Base-by-base conservation (phyloP, 192 early-diverging fungal species). In the Coemansia biformis region DNA sequence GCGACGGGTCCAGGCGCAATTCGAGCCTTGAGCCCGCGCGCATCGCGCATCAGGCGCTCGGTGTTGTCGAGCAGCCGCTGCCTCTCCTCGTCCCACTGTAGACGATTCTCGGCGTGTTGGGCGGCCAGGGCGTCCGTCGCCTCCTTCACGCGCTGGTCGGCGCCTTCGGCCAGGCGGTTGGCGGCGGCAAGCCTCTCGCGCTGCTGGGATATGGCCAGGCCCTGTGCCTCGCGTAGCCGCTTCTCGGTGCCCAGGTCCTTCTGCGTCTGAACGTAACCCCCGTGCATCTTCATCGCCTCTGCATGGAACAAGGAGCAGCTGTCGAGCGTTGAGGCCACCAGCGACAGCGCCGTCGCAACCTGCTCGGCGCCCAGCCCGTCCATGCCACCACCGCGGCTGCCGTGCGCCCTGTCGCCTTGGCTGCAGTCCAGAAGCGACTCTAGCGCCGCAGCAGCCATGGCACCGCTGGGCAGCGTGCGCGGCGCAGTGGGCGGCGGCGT, bases 181-280 rank as follows among this genome's bases (percentile, higher is more conserved):
- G 63, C 63, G 5, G 43, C 40, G 22, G 48, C n/a, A 16, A 73
- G 46, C 45, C 49, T 64, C 22, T 73, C 69, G 43, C 69, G 69
- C 54, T 73, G 69, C 53, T 73, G 62, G 14, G 57, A 37, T 22
- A 73, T 73, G n/a, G 62, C 62, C 40, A 73, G 39, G 1, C 62
- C 62, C 50, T 73, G 69, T 0, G 62, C 69, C 43, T 73, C 69
- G 31, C 69, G 69, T n/a, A 73, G 54, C 22, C 69, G 69, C 62
- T 41, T 47, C 38, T 73, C 69, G 13, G 62, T 58, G 32, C 46
- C 54, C 49, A 73, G 37, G 21, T 73, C 69, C 28, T 34, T 50
- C 31, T 54, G 53, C 36, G 57, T 48, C 26, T 47, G 69, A 16
- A 28, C 16, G 38, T 64, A 48, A 0, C 57, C 31, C 11, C 61